A percentile compares a stretch with the other conserved stretches of the same genome.
These are phyloP conservation scores for Urostyla sp. DNA, from an alignment of 73 alveolate genomes.

Conservation along the genomic window DNA sequence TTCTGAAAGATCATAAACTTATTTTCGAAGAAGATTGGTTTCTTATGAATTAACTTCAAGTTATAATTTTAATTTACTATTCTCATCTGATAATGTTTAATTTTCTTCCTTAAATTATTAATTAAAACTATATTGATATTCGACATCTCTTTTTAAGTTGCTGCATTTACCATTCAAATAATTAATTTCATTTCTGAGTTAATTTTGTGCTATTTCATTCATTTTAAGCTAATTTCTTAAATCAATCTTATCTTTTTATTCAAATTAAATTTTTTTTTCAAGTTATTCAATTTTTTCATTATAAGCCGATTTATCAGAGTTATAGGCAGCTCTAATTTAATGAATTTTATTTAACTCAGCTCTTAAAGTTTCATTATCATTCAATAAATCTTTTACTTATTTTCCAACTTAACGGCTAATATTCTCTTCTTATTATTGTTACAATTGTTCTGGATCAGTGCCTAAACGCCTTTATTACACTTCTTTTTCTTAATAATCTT, in stretches of 20 bases:
- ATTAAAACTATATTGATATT: background rate
- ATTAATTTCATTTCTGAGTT: constrained; percentile 21
- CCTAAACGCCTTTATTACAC: background rate
- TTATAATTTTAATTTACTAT: background rate
- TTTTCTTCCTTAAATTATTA: constrained; percentile 25
- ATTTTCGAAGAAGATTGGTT: background rate
- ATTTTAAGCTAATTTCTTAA: background rate
- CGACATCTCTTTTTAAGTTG: constrained; percentile 28
- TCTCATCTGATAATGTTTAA: background rate
- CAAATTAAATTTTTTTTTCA: background rate
- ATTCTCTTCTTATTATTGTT: background rate
- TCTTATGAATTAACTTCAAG: background rate
- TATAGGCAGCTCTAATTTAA: constrained; percentile 40
- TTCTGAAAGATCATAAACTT: constrained; percentile 18
- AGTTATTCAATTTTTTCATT: constrained; percentile 45
- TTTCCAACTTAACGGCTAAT: background rate
- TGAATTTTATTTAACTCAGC: constrained; percentile 16
- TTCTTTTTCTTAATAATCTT: constrained; percentile 31
- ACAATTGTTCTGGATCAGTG: too few relatives aligned
- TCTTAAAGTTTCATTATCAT: constrained; percentile 17
- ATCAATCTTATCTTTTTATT: background rate
- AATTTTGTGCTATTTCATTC: background rate
- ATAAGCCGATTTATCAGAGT: constrained; percentile 62
- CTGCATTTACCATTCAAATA: constrained; percentile 33
- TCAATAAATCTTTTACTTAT: background rate